These are phyloP conservation scores for Cadophora malorum DNA, from an alignment of 2,329 filamentous ascomycete species.

Conservation along the genomic window DNA sequence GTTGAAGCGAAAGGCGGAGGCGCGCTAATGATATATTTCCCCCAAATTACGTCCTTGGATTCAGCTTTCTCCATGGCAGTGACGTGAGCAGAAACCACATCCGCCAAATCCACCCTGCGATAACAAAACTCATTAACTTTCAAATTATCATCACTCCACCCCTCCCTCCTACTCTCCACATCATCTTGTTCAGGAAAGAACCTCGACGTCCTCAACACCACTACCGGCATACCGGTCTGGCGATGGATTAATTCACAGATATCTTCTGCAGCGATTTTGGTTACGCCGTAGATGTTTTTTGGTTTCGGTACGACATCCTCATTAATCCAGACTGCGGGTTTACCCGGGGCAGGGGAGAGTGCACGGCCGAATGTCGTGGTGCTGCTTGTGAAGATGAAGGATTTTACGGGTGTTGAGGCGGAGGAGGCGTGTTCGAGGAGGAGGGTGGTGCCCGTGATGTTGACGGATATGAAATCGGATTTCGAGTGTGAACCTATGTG, in stretches of 20 bases:
- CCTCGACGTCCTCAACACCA: neutral
- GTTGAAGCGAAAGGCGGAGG: neutral
- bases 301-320: neutral
- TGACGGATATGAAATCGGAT: neutral
- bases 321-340: neutral
- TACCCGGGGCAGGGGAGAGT: neutral
- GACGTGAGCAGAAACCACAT: neutral
- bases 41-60: neutral
- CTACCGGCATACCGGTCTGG: neutral
- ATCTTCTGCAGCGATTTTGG: slow-evolving; percentile 2
- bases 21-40: slow-evolving; percentile 4
- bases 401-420: neutral
- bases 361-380: slow-evolving; percentile 8
- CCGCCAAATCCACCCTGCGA: neutral
- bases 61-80: neutral
- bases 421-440: neutral
- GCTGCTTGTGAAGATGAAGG: slow-evolving; percentile 7
- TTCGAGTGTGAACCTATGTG: neutral
- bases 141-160: neutral
- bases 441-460: slow-evolving; percentile 1
- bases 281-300: slow-evolving; percentile 14
- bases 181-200: slow-evolving; percentile 12
- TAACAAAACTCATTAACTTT: slow-evolving; percentile 14
- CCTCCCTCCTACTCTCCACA: neutral
- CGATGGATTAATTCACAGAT: neutral